Evolutionary conservation across 1,284 basidiomycete genomes (phyloP).

Genomic region (Marasmius fiardii): DNA sequence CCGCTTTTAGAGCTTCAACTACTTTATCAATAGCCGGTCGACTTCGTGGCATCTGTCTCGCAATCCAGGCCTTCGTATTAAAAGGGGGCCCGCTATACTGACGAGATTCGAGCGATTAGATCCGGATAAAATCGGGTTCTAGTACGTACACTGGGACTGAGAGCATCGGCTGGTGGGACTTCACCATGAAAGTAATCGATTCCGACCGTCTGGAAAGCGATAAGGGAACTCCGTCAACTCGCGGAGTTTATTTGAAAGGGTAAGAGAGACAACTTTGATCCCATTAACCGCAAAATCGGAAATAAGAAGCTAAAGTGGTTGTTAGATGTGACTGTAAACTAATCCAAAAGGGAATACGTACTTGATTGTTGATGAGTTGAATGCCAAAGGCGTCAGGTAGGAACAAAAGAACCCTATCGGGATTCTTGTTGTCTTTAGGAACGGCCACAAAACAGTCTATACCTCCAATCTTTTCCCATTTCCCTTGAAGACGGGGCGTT

Average conservation of each 20-base stretch:
- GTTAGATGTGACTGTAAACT: no score
- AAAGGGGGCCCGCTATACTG: constrained; percentile 25
- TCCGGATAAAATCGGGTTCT: not conserved
- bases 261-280: constrained; percentile 31
- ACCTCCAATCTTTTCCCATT: constrained; percentile 32
- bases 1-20: constrained; percentile 49
- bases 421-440: constrained; percentile 40
- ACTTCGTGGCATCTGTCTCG: constrained; percentile 45
- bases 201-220: constrained; percentile 34
- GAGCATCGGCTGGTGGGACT: constrained; percentile 37
- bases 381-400: constrained; percentile 48
- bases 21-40: constrained; percentile 57
- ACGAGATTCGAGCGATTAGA: not conserved
- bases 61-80: constrained; percentile 48
- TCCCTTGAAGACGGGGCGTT: not conserved
- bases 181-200: constrained; percentile 65
- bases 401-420: constrained; percentile 51
- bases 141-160: constrained; percentile 32
- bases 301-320: constrained; percentile 30
- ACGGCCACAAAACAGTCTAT: constrained; percentile 47
- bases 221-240: constrained; percentile 55
- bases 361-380: constrained; percentile 10
- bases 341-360: not conserved
- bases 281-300: constrained; percentile 55
- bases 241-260: constrained; percentile 35